Evolutionary conservation across 257 asterid genomes (phyloP).

Genomic region (Solanum pennellii): DNA sequence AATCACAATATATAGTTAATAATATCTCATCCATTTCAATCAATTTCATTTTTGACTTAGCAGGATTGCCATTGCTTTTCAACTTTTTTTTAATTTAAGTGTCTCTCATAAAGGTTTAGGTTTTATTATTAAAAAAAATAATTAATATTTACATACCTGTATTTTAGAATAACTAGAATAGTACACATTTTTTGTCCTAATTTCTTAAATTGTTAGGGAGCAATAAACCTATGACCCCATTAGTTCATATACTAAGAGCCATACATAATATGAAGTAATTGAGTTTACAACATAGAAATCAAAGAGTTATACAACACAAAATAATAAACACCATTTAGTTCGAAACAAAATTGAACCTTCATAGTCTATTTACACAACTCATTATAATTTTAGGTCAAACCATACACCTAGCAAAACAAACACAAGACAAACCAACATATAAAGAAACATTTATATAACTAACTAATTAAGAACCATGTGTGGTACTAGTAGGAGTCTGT

Average conservation of each 20-base stretch:
- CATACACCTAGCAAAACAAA: not conserved
- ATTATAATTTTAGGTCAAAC: not conserved
- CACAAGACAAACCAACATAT: not conserved
- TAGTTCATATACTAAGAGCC: not conserved
- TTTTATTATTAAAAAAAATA: too few species aligned
- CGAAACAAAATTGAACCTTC: not conserved
- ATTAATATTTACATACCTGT: too few species aligned
- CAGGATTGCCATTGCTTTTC: too few species aligned
- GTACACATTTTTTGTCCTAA: too few species aligned
- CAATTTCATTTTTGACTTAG: too few species aligned
- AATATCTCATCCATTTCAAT: too few species aligned
- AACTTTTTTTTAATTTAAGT: too few species aligned
- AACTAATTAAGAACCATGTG: not conserved
- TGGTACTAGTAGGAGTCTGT: not conserved
- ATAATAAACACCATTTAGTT: not conserved
- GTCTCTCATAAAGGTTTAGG: too few species aligned
- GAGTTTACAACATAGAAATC: not conserved
- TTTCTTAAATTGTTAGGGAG: too few species aligned
- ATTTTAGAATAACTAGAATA: too few species aligned
- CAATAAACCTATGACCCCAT: not conserved
- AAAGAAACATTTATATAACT: not conserved
- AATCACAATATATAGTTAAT: too few species aligned
- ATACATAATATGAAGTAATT: not conserved
- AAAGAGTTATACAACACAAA: not conserved
- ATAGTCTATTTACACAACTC: not conserved